A percentile compares a stretch with the other conserved stretches of the same genome.
These are phyloP conservation scores for Penicillium flavigenum DNA, from an alignment of 495 filamentous ascomycete species.

Conservation along the genomic window DNA sequence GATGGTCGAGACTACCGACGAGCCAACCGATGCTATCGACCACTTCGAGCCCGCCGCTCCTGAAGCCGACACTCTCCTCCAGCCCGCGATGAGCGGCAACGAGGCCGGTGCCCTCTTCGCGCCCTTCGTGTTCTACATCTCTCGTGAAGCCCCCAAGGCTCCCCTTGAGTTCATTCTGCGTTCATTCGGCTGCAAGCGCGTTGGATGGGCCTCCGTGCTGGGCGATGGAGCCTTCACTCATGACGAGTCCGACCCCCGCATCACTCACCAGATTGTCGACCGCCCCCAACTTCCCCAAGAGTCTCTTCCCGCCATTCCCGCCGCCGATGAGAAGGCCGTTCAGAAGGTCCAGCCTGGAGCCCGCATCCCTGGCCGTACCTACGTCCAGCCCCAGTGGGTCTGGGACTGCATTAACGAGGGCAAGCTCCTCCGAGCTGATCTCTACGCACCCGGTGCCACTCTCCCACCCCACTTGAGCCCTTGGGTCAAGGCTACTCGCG, in stretches of 20 bases:
- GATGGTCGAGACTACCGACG: constrained; percentile 40
- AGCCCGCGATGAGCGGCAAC: constrained; percentile 64
- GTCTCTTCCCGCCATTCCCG: constrained; percentile 56
- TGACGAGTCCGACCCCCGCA: constrained; percentile 78
- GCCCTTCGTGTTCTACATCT: constrained; percentile 86
- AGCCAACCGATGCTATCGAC: constrained; percentile 71
- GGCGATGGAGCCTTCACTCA: constrained; percentile 91
- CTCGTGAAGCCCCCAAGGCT: constrained; percentile 86
- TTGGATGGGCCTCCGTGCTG: constrained; percentile 87
- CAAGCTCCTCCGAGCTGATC: constrained; percentile 78
- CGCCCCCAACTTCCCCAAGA: constrained; percentile 70
- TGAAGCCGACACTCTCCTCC: constrained; percentile 81
- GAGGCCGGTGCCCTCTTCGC: constrained; percentile 69
- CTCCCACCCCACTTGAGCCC: constrained; percentile 94
- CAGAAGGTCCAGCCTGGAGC: constrained; percentile 51
- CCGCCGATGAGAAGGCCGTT: constrained; percentile 48
- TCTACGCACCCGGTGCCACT: constrained; percentile 85
- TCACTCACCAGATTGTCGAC: constrained; percentile 96
- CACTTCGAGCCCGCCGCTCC: constrained; percentile 76
- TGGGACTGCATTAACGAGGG: constrained; percentile 95
- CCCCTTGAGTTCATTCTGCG: constrained; percentile 92
- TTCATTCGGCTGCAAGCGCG: constrained; percentile 91
- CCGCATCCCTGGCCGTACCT: constrained; percentile 82
- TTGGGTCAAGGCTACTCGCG: constrained; percentile 83
- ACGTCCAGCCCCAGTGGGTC: constrained; percentile 96